Percentiles rank a stretch among this genome's conserved stretches.
Evolutionary conservation across 192 early-diverging fungal genomes (phyloP).

Genomic region (Backusella parvicylindrica): DNA sequence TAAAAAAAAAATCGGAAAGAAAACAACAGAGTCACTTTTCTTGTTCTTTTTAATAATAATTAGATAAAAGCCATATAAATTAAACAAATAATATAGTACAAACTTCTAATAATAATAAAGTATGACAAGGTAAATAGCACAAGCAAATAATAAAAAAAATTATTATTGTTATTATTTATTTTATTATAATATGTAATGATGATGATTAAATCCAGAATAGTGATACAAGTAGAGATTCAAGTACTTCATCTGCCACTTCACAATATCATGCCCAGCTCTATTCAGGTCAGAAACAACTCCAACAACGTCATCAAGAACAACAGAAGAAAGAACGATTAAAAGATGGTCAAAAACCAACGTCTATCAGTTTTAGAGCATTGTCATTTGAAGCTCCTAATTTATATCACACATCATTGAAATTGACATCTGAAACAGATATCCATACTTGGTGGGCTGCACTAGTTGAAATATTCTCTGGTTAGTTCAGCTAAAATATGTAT

Average conservation of each 20-base stretch:
- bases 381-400: conserved; percentile 38
- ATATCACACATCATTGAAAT: conserved; percentile 33
- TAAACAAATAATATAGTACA: neutral
- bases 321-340: neutral
- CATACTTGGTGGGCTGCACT: conserved; percentile 39
- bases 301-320: neutral
- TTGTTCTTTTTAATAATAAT: neutral
- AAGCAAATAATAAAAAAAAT: neutral
- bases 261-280: conserved; percentile 34
- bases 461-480: conserved; percentile 29
- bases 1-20: neutral
- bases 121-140: neutral
- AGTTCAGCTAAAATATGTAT: neutral
- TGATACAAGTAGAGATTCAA: conserved; percentile 10
- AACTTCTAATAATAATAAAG: neutral
- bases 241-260: conserved; percentile 9
- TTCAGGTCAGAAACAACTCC: conserved; percentile 27
- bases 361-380: conserved; percentile 8
- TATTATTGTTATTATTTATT: neutral
- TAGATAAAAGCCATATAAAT: neutral
- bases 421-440: conserved; percentile 38
- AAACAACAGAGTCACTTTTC: neutral
- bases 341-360: neutral
- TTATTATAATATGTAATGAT: conserved; percentile 6
- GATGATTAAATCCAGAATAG: conserved; percentile 4